Evolutionary conservation across 2,329 filamentous ascomycete genomes (phyloP).

Genomic region (Neoscytalidium dimidiatum): DNA sequence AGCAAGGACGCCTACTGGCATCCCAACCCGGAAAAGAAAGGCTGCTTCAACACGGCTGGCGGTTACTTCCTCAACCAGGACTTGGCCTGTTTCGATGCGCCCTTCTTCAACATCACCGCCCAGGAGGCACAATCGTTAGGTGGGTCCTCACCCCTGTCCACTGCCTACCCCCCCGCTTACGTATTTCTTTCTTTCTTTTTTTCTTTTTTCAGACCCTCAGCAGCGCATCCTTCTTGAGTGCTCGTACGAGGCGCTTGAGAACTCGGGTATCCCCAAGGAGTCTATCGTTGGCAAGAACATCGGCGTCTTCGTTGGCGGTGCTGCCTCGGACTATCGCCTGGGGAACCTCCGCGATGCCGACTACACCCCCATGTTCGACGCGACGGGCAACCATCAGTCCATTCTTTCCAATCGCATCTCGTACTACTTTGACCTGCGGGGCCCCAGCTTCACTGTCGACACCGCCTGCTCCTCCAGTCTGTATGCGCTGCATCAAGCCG

Average conservation of each 20-base stretch:
- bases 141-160: background rate
- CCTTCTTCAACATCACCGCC: conserved; percentile 27
- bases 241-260: conserved; percentile 27
- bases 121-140: conserved; percentile 22
- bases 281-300: conserved; percentile 24
- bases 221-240: conserved; percentile 27
- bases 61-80: conserved; percentile 26
- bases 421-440: conserved; percentile 33
- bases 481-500: conserved; percentile 31
- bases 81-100: conserved; percentile 24
- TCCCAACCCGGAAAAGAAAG: conserved; percentile 28
- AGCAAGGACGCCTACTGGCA: conserved; percentile 40
- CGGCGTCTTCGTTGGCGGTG: conserved; percentile 30
- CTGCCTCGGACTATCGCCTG: conserved; percentile 27
- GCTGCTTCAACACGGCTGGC: conserved; percentile 21
- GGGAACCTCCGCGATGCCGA: conserved; percentile 12
- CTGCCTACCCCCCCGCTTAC: background rate
- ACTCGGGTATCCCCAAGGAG: conserved; percentile 23
- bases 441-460: conserved; percentile 34
- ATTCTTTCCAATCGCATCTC: conserved; percentile 35
- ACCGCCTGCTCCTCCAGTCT: conserved; percentile 35
- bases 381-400: conserved; percentile 22
- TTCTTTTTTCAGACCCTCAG: conserved; percentile 27
- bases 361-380: conserved; percentile 11
- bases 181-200: background rate